These are phyloP conservation scores for Priceomyces haplophilus DNA, from an alignment of 805 yeast species.

Conservation along the genomic window DNA sequence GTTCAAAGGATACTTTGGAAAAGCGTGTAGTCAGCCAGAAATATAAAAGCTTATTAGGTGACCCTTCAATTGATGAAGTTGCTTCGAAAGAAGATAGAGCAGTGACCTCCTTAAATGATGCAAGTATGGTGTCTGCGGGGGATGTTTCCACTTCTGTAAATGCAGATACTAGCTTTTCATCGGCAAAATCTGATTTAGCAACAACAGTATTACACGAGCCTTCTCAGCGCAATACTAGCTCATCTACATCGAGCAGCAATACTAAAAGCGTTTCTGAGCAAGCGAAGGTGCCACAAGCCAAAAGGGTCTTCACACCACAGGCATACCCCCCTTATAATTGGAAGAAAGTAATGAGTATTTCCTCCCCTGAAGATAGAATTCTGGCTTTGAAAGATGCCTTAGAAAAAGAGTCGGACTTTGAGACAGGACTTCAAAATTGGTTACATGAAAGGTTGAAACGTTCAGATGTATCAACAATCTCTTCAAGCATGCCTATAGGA, in stretches of 20 bases:
- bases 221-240: background rate
- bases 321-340: slow-evolving; percentile 38
- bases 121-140: background rate
- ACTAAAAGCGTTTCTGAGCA: slow-evolving; percentile 1
- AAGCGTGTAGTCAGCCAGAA: slow-evolving; percentile 11
- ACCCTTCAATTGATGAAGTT: background rate
- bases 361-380: slow-evolving; percentile 42
- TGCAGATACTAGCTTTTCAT: background rate
- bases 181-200: background rate
- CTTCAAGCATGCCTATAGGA: slow-evolving; percentile 43
- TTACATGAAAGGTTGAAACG: slow-evolving; percentile 44
- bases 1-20: background rate
- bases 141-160: background rate
- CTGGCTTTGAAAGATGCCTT: slow-evolving; percentile 42
- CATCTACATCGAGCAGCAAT: background rate
- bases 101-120: background rate
- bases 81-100: background rate
- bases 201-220: background rate
- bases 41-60: slow-evolving; percentile 25
- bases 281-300: slow-evolving; percentile 1
- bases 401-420: slow-evolving; percentile 40
- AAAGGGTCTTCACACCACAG: slow-evolving; percentile 3
- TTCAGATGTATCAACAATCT: slow-evolving; percentile 27
- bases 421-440: slow-evolving; percentile 62
- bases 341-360: slow-evolving; percentile 37